These are phyloP conservation scores for Lasiodiplodia hormozganensis DNA, from an alignment of 2,329 filamentous ascomycete species.

Conservation along the genomic window DNA sequence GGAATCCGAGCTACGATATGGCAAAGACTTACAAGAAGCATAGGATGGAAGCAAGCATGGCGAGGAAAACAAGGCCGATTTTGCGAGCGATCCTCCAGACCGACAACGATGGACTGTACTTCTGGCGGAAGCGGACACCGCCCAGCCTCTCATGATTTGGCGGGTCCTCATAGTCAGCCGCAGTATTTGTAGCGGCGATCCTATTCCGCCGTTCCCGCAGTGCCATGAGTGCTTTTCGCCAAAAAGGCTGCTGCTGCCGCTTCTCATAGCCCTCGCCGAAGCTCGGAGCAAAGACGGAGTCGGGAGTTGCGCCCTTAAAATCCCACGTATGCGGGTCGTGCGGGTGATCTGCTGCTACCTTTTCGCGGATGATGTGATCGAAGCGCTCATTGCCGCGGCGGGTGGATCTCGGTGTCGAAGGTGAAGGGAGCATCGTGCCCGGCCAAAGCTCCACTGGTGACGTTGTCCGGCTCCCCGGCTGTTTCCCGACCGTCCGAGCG, in stretches of 20 bases:
- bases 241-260: conserved; percentile 32
- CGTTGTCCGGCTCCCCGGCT: conserved; percentile 7
- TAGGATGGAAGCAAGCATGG: conserved; percentile 36
- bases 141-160: conserved; percentile 11
- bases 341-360: conserved; percentile 8
- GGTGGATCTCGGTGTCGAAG: conserved; percentile 15
- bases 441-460: conserved; percentile 19
- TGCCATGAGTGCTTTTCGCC: conserved; percentile 41
- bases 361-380: conserved; percentile 19
- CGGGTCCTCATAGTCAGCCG: conserved; percentile 3
- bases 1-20: not conserved
- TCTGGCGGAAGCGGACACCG: not conserved
- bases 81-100: not conserved
- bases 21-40: conserved; percentile 43
- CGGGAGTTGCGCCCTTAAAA: not conserved
- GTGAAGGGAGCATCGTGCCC: conserved; percentile 11
- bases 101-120: not conserved
- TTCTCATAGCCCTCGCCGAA: conserved; percentile 16
- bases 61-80: conserved; percentile 34
- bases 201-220: conserved; percentile 35
- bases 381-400: conserved; percentile 15
- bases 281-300: conserved; percentile 15
- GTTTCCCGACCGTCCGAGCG: conserved; percentile 6
- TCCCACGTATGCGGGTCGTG: not conserved
- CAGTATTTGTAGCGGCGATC: not conserved